Percentiles rank a stretch among this genome's conserved stretches.
Conservation (phyloP, 148 eudicot genomes). For the Chenopodium formosanum region DNA sequence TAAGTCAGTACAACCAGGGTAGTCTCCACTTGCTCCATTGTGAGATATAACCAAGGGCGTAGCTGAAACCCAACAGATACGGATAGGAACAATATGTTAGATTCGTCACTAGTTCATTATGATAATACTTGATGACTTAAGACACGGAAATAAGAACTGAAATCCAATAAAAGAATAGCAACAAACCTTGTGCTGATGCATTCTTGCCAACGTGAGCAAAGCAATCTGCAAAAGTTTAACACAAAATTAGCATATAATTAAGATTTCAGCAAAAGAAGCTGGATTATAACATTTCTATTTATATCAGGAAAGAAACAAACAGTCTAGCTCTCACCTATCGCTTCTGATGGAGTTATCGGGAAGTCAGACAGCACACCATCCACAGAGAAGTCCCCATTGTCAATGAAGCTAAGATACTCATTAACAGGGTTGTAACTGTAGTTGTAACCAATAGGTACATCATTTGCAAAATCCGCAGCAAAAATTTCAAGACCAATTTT, state of each 20-base stretch:
- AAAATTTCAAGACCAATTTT: conserved; percentile 59
- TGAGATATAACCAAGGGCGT: conserved; percentile 64
- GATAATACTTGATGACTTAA: too few species aligned
- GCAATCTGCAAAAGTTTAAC: conserved; percentile 55
- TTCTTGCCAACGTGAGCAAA: conserved; percentile 64
- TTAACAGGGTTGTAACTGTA: conserved; percentile 75
- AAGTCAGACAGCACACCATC: conserved; percentile 90
- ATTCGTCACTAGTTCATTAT: background rate
- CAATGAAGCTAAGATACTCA: conserved; percentile 64
- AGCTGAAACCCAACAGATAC: conserved; percentile 41
- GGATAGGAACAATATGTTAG: background rate
- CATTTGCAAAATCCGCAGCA: conserved; percentile 82
- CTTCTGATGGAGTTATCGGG: conserved; percentile 76
- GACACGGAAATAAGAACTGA: background rate
- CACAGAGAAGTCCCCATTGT: conserved; percentile 78
- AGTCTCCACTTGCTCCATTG: conserved; percentile 88
- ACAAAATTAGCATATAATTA: conserved; percentile 24
- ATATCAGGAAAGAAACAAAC: background rate
- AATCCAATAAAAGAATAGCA: conserved; percentile 1
- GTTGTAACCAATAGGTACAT: conserved; percentile 56
- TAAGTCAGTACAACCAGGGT: conserved; percentile 81
- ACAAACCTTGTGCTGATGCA: conserved; percentile 53
- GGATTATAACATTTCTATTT: background rate
- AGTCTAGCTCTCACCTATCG: conserved; percentile 53
- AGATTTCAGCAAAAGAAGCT: background rate